A percentile compares a stretch with the other conserved stretches of the same genome.
These are phyloP conservation scores for Hibiscus mutabilis DNA, from an alignment of 345 rosid species.

Conservation along the genomic window DNA sequence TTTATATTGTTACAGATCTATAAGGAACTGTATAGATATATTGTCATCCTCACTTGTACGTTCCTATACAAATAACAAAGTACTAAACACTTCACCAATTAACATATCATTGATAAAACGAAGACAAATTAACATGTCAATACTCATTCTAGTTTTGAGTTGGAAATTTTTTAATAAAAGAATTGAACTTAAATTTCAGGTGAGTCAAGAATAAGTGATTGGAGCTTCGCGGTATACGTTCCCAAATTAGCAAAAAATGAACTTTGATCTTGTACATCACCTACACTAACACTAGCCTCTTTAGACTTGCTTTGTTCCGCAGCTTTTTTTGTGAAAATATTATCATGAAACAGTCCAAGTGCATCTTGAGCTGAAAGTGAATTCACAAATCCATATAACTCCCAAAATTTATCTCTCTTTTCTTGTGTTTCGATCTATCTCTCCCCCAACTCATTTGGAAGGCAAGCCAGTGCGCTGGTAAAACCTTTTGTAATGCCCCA, in stretches of 20 bases:
- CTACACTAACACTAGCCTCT: conserved; percentile 11
- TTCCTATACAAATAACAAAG: no score
- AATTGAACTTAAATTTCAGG: conserved; percentile 29
- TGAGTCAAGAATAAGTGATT: conserved; percentile 41
- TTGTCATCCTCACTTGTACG: no score
- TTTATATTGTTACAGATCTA: no score
- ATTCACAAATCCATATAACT: conserved; percentile 37
- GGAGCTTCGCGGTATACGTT: conserved; percentile 38
- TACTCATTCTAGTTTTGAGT: no score
- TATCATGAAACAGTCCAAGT: conserved; percentile 37
- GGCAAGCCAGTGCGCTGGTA: conserved; percentile 58
- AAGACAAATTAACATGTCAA: no score
- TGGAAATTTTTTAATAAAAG: neutral
- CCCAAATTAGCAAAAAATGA: conserved; percentile 23
- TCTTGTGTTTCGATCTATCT: conserved; percentile 43
- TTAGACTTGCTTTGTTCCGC: conserved; percentile 21
- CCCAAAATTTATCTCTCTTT: conserved; percentile 29
- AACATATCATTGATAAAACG: no score
- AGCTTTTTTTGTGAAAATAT: conserved; percentile 21
- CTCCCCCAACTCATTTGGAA: conserved; percentile 50
- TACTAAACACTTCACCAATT: no score
- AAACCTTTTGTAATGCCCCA: conserved; percentile 79
- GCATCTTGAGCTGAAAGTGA: conserved; percentile 49
- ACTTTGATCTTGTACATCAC: conserved; percentile 16
- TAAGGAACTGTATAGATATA: no score